Conservation (phyloP, 2,329 filamentous ascomycete genomes). For the Nemania diffusa region DNA sequence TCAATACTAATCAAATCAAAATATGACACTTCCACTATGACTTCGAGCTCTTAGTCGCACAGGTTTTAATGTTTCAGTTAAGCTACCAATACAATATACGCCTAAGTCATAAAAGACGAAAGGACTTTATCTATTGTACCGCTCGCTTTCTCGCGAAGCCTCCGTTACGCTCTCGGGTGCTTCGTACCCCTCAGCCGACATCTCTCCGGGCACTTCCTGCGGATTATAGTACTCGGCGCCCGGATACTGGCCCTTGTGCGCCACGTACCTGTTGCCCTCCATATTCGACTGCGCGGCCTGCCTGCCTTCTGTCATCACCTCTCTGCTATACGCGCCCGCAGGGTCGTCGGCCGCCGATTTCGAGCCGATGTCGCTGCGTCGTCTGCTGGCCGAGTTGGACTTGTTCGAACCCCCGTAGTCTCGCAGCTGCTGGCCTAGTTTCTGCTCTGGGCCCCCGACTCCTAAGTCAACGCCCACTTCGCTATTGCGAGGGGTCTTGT, state of each 20-base stretch:
- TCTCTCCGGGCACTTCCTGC: constrained; percentile 56
- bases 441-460: constrained; percentile 57
- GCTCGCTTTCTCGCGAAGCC: constrained; percentile 46
- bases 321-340: constrained; percentile 46
- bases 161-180: constrained; percentile 56
- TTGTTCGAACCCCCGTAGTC: constrained; percentile 53
- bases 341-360: constrained; percentile 46
- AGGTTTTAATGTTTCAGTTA: background rate
- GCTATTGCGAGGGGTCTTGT: constrained; percentile 53
- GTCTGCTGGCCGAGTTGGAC: constrained; percentile 37
- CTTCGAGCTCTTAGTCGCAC: background rate
- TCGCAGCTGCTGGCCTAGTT: constrained; percentile 46
- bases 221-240: constrained; percentile 55
- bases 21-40: background rate
- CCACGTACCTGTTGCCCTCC: constrained; percentile 49
- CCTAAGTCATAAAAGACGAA: background rate
- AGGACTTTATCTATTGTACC: constrained; percentile 26
- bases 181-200: constrained; percentile 55
- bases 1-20: background rate
- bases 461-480: constrained; percentile 56
- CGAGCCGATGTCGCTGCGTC: constrained; percentile 32
- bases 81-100: background rate
- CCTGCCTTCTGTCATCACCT: constrained; percentile 51
- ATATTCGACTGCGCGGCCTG: constrained; percentile 54
- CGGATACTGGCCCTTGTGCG: constrained; percentile 54